phyloP scores from a whole-genome alignment of 257 asterid genomes.

The Parsonsia alboflavescens region DNA sequence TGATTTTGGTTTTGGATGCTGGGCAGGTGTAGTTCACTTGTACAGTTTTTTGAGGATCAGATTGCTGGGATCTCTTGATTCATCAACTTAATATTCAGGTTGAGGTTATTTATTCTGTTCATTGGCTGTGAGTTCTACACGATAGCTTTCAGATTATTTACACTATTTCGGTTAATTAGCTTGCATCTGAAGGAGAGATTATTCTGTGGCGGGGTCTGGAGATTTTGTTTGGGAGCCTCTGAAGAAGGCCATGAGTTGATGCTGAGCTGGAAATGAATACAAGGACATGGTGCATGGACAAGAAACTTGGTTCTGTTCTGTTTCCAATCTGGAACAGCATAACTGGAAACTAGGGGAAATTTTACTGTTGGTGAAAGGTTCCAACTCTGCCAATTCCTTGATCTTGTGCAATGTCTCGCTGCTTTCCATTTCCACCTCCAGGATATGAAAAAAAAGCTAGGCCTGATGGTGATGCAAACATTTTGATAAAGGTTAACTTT shows the following conservation, averaged over 20 bases:
- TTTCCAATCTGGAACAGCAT: conserved; percentile 39
- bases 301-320: conserved; percentile 41
- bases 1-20: conserved; percentile 35
- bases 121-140: conserved; percentile 1
- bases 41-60: conserved; percentile 31
- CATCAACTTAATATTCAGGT: conserved; percentile 23
- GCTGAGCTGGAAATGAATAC: conserved; percentile 46
- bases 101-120: conserved; percentile 16
- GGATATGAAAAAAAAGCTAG: conserved; percentile 74
- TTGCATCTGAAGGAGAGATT: conserved; percentile 11
- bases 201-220: conserved; percentile 10
- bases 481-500: conserved; percentile 56
- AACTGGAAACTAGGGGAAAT: conserved; percentile 38
- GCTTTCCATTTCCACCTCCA: conserved; percentile 93
- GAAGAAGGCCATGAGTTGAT: conserved; percentile 16
- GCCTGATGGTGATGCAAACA: conserved; percentile 48
- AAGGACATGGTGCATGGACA: conserved; percentile 52
- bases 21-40: conserved; percentile 39
- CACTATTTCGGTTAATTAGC: conserved; percentile 10
- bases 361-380: conserved; percentile 26
- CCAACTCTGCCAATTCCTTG: conserved; percentile 18
- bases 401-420: conserved; percentile 87
- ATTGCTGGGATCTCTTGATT: conserved; percentile 26
- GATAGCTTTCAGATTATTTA: background rate
- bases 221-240: conserved; percentile 10